phyloP scores from a whole-genome alignment of 176 grass and related monocot species.

The Rhynchospora pubera region DNA sequence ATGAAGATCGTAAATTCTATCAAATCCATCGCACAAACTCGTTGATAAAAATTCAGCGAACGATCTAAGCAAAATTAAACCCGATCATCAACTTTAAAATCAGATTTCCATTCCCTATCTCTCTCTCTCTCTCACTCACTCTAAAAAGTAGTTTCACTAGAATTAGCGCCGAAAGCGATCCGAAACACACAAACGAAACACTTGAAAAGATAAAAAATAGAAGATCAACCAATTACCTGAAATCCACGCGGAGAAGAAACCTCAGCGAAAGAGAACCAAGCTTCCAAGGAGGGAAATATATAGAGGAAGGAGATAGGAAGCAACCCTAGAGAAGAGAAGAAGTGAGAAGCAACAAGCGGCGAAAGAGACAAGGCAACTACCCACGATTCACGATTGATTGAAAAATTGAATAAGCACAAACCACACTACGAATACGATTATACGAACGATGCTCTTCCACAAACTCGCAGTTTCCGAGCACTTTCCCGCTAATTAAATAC shows the following conservation, averaged over 20 bases:
- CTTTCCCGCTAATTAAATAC: slow-evolving; percentile 12
- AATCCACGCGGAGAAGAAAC: slow-evolving; percentile 13
- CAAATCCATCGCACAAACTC: not conserved
- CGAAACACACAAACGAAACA: not conserved
- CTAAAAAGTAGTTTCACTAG: not conserved
- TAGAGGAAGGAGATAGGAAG: not conserved
- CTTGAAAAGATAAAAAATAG: not conserved
- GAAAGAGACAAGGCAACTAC: slow-evolving; percentile 9
- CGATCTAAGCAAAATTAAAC: not conserved
- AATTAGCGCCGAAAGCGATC: not conserved
- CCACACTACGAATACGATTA: too few relatives aligned
- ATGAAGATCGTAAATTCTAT: not conserved
- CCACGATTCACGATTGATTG: not conserved
- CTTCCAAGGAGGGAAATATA: not conserved
- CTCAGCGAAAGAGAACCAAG: not conserved
- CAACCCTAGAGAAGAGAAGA: slow-evolving; percentile 15
- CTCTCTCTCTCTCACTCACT: not conserved
- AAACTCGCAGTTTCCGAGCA: not conserved
- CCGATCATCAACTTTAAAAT: not conserved
- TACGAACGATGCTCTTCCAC: not conserved
- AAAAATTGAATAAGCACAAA: not conserved
- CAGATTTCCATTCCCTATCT: too few relatives aligned
- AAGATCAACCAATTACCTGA: not conserved
- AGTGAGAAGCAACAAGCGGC: not conserved
- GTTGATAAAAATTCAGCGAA: not conserved